A percentile compares a stretch with the other conserved stretches of the same genome.
Evolutionary conservation across 805 yeast species (phyloP).

Genomic region (Scheffersomyces coipomensis): DNA sequence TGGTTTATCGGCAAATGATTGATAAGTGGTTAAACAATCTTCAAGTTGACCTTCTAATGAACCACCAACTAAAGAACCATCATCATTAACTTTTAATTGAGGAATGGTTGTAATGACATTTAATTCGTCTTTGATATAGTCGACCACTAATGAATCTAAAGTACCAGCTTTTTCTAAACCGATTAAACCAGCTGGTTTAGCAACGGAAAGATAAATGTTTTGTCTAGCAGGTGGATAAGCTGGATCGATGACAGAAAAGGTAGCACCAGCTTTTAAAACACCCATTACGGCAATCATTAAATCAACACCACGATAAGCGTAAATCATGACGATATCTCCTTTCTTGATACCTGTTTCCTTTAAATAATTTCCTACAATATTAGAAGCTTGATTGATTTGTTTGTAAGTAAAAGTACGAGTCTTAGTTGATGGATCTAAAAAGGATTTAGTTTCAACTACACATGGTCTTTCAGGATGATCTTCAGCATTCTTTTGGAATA

Average conservation of each 20-base stretch:
- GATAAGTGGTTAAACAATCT: conserved; percentile 53
- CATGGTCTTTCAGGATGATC: conserved; percentile 83
- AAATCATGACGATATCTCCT: conserved; percentile 97
- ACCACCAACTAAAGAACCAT: conserved; percentile 73
- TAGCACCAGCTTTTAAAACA: conserved; percentile 96
- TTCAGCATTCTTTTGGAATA: conserved; percentile 83
- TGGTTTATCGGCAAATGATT: conserved; percentile 48
- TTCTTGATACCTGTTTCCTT: conserved; percentile 75
- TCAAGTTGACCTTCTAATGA: conserved; percentile 15
- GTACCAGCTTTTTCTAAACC: conserved; percentile 89
- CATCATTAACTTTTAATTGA: conserved; percentile 70
- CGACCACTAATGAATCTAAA: conserved; percentile 72
- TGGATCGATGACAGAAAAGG: conserved; percentile 97
- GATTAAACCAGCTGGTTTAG: conserved; percentile 87
- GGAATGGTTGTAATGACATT: conserved; percentile 73
- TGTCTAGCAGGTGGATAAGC: conserved; percentile 99
- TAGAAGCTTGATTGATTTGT: conserved; percentile 91
- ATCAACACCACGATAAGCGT: conserved; percentile 97
- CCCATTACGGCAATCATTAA: conserved; percentile 97
- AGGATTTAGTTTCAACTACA: conserved; percentile 87
- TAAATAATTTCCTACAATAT: conserved; percentile 87
- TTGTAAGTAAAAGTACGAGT: conserved; percentile 77
- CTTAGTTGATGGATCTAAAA: conserved; percentile 48
- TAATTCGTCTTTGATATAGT: conserved; percentile 72
- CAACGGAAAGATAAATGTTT: conserved; percentile 87